Evolutionary conservation across 768 basidiomycete species (phyloP).

Genomic region (Fomitopsis serialis): DNA sequence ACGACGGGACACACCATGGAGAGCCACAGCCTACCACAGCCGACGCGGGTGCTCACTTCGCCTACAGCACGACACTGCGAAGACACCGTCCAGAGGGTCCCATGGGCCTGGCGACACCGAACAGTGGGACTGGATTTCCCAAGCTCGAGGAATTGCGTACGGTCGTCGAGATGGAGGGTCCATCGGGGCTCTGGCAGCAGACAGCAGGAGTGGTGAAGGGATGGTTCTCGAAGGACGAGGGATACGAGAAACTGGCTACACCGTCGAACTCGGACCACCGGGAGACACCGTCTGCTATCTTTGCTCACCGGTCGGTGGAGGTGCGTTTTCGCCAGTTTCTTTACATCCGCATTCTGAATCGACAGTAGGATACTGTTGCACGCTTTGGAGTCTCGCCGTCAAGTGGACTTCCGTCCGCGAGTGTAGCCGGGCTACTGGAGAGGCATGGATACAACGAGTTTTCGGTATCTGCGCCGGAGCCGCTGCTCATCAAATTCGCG

Average conservation of each 20-base stretch:
- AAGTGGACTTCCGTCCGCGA: slow-evolving; percentile 56
- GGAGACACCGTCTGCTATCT: slow-evolving; percentile 62
- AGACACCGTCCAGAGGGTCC: slow-evolving; percentile 53
- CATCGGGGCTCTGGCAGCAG: slow-evolving; percentile 42
- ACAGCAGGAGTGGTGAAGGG: slow-evolving; percentile 20
- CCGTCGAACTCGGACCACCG: slow-evolving; percentile 27
- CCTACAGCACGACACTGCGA: slow-evolving; percentile 76
- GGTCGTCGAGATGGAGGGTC: slow-evolving; percentile 22
- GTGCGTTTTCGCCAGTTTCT: slow-evolving; percentile 26
- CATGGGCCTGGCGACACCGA: slow-evolving; percentile 37
- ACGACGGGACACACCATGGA: slow-evolving; percentile 41
- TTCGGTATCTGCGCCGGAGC: slow-evolving; percentile 76
- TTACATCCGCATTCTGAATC: neutral
- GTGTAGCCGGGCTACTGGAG: slow-evolving; percentile 58
- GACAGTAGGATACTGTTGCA: slow-evolving; percentile 61
- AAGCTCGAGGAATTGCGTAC: slow-evolving; percentile 26
- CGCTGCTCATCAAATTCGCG: slow-evolving; percentile 79
- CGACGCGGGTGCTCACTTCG: slow-evolving; percentile 69
- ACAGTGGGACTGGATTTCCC: slow-evolving; percentile 30
- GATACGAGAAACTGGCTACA: slow-evolving; percentile 24
- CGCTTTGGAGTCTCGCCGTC: slow-evolving; percentile 62
- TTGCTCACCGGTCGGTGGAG: slow-evolving; percentile 61
- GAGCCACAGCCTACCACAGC: slow-evolving; percentile 50
- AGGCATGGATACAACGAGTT: slow-evolving; percentile 93
- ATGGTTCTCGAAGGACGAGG: slow-evolving; percentile 9